Percentiles rank a stretch among this genome's conserved stretches.
Evolutionary conservation across 2,329 filamentous ascomycete species (phyloP).

Genomic region (Tolypocladium ovalisporum): DNA sequence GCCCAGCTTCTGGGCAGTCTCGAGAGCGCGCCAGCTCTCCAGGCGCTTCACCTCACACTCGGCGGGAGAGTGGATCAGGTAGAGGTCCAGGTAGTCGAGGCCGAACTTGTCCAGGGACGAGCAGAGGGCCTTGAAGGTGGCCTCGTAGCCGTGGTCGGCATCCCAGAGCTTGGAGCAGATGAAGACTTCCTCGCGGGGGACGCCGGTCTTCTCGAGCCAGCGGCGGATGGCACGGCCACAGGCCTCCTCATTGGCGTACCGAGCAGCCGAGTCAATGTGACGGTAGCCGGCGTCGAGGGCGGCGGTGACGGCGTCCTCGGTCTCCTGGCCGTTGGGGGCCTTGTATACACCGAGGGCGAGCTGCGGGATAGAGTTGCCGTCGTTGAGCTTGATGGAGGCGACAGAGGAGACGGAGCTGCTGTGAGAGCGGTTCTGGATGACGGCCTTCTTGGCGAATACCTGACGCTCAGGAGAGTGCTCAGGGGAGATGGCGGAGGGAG

Average conservation of each 20-base stretch:
- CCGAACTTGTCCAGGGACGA: constrained; percentile 55
- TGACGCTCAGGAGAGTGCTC: constrained; percentile 20
- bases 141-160: constrained; percentile 28
- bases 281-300: constrained; percentile 47
- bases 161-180: constrained; percentile 60
- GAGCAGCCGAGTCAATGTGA: constrained; percentile 44
- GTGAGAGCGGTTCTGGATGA: constrained; percentile 10
- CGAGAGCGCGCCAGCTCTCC: constrained; percentile 63
- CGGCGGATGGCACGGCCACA: constrained; percentile 63
- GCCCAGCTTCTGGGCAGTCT: constrained; percentile 54
- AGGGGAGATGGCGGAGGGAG: constrained; percentile 23
- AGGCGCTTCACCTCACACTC: constrained; percentile 56
- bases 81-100: constrained; percentile 64
- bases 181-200: constrained; percentile 58
- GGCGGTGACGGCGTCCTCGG: constrained; percentile 46
- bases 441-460: constrained; percentile 17
- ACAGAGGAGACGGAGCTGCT: constrained; percentile 13
- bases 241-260: constrained; percentile 56
- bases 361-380: constrained; percentile 57
- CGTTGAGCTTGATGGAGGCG: constrained; percentile 51
- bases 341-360: constrained; percentile 38
- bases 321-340: constrained; percentile 40
- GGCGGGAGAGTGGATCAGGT: constrained; percentile 54
- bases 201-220: constrained; percentile 47
- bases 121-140: constrained; percentile 48